Conservation (phyloP, 2,329 filamentous ascomycete species). For the Aspergillus persii region DNA sequence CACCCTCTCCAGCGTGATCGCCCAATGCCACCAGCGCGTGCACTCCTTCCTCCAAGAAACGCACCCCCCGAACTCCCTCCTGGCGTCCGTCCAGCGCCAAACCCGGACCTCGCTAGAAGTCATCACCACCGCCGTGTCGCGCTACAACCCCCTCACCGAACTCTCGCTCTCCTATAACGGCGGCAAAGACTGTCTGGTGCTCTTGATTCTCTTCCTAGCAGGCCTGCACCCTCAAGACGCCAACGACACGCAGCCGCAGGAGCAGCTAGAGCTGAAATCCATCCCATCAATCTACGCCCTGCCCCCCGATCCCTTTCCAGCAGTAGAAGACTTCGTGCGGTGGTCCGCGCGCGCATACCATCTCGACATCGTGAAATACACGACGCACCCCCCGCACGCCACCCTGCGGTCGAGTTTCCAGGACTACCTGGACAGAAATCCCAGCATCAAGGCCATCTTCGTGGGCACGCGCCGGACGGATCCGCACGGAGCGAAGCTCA, state of each 20-base stretch:
- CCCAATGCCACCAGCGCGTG: constrained; percentile 61
- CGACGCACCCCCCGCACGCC: constrained; percentile 53
- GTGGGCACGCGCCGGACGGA: constrained; percentile 89
- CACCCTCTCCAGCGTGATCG: constrained; percentile 59
- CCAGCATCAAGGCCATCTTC: constrained; percentile 71
- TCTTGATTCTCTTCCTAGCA: constrained; percentile 81
- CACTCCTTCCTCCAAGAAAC: constrained; percentile 63
- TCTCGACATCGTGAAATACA: constrained; percentile 72
- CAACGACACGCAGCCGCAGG: not conserved
- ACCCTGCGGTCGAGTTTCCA: constrained; percentile 77
- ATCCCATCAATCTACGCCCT: constrained; percentile 89
- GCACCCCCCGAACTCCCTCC: constrained; percentile 52
- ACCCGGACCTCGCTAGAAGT: constrained; percentile 70
- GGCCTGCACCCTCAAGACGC: constrained; percentile 43
- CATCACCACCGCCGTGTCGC: constrained; percentile 69
- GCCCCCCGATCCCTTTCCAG: constrained; percentile 75
- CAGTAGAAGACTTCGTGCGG: constrained; percentile 82
- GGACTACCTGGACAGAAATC: constrained; percentile 60
- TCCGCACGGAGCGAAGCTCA: constrained; percentile 77
- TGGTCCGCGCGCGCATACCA: constrained; percentile 66
- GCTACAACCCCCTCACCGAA: constrained; percentile 69
- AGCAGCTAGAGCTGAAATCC: no score
- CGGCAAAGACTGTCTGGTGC: constrained; percentile 94
- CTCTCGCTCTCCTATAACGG: constrained; percentile 94
- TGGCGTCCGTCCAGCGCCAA: constrained; percentile 70